phyloP scores from a whole-genome alignment of 371 early-diverging fungal genomes.

The Syncephalis plumigaleata region DNA sequence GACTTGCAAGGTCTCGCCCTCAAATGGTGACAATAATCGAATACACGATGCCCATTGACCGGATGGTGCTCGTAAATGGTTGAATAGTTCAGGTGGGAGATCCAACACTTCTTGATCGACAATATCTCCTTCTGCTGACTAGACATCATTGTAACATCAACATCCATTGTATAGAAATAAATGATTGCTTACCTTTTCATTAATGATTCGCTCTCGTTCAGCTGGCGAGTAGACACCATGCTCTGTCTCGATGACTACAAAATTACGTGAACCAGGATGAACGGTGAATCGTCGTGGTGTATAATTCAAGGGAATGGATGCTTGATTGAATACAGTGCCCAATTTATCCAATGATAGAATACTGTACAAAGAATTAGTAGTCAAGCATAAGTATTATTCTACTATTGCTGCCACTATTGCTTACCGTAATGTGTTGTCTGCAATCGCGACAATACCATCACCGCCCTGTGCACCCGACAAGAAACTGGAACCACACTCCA shows the following conservation, averaged over 20 bases:
- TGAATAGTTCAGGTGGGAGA: constrained; percentile 52
- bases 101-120: constrained; percentile 2
- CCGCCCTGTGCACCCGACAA: constrained; percentile 18
- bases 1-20: constrained; percentile 46
- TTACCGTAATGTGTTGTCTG: constrained; percentile 50
- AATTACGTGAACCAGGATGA: constrained; percentile 50
- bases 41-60: constrained; percentile 86
- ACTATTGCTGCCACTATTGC: too few species aligned
- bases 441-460: constrained; percentile 79
- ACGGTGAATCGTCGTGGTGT: constrained; percentile 77
- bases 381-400: too few species aligned
- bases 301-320: constrained; percentile 63
- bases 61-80: constrained; percentile 38
- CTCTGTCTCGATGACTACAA: constrained; percentile 81
- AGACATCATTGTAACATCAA: constrained; percentile 4
- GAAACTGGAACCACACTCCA: constrained; percentile 54
- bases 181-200: constrained; percentile 18
- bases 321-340: constrained; percentile 67
- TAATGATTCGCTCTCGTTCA: constrained; percentile 33
- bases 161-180: constrained; percentile 9
- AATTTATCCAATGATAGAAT: constrained; percentile 78
- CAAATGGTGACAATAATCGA: constrained; percentile 65
- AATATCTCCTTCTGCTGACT: constrained; percentile 8
- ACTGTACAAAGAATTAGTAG: constrained; percentile 14
- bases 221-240: constrained; percentile 51